Conservation (phyloP, 306 rosid genomes). For the Notholithocarpus densiflorus region DNA sequence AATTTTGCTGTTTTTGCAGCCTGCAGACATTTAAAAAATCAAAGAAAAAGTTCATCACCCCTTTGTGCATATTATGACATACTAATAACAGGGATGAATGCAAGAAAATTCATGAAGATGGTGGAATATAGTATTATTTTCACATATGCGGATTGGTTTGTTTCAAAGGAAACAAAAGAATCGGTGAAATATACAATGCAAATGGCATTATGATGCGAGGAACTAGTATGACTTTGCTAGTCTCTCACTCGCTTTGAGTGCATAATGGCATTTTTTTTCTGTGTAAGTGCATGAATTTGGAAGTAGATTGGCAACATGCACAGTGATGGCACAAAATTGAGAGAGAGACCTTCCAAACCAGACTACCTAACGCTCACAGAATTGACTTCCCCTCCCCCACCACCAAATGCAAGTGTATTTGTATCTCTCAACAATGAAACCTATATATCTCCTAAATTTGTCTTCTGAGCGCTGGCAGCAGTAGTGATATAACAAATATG, state of each 20-base stretch:
- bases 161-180: neutral
- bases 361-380: too few relatives aligned
- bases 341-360: too few relatives aligned
- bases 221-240: neutral
- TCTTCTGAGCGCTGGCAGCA: neutral
- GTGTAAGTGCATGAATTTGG: neutral
- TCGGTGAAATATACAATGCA: neutral
- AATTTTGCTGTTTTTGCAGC: conserved; percentile 63
- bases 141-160: neutral
- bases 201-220: neutral
- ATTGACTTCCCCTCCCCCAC: too few relatives aligned
- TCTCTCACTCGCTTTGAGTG: too few relatives aligned
- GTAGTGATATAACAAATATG: neutral
- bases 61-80: neutral
- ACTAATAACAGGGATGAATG: neutral
- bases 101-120: neutral
- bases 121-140: neutral
- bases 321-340: too few relatives aligned
- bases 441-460: neutral
- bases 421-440: neutral
- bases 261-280: neutral
- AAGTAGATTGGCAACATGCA: too few relatives aligned
- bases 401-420: neutral
- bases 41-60: neutral
- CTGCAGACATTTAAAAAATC: conserved; percentile 29